Conservation (phyloP, 345 rosid species). For the Ceriops tagal region DNA sequence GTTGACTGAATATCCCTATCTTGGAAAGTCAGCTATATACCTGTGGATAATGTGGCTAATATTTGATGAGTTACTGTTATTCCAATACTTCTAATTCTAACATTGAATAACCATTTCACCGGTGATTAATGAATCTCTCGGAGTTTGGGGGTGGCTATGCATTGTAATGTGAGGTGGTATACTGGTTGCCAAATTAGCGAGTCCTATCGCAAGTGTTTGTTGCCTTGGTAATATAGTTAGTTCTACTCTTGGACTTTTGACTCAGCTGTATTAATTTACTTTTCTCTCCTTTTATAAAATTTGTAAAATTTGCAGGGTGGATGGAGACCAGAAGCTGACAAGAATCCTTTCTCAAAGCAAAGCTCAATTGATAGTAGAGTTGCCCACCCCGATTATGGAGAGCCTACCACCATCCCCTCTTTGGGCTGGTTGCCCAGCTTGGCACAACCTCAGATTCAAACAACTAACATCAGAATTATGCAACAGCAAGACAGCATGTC, state of each 20-base stretch:
- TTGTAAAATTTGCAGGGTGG: constrained; percentile 55
- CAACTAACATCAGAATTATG: constrained; percentile 19
- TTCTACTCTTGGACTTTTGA: background rate
- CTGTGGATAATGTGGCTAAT: background rate
- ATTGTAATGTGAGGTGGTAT: background rate
- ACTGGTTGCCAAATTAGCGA: background rate
- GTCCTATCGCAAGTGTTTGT: background rate
- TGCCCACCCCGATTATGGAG: constrained; percentile 19
- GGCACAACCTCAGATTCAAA: constrained; percentile 26
- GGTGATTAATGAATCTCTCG: background rate
- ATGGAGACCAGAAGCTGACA: constrained; percentile 51
- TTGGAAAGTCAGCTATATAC: background rate
- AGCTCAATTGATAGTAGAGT: constrained; percentile 32
- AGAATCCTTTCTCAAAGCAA: constrained; percentile 64
- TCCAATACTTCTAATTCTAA: background rate
- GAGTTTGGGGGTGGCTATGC: background rate
- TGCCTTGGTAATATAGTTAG: too few relatives aligned
- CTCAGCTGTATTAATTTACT: background rate
- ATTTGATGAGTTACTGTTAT: background rate
- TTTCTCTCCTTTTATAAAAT: background rate
- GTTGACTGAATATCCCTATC: background rate
- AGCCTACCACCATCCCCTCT: background rate
- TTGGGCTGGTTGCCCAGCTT: constrained; percentile 14
- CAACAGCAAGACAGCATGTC: constrained; percentile 35
- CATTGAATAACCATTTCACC: background rate